Evolutionary conservation across 306 rosid genomes (phyloP), one percentile per base, ranked within the genome.

Genomic region (Prunus armeniaca): DNA sequence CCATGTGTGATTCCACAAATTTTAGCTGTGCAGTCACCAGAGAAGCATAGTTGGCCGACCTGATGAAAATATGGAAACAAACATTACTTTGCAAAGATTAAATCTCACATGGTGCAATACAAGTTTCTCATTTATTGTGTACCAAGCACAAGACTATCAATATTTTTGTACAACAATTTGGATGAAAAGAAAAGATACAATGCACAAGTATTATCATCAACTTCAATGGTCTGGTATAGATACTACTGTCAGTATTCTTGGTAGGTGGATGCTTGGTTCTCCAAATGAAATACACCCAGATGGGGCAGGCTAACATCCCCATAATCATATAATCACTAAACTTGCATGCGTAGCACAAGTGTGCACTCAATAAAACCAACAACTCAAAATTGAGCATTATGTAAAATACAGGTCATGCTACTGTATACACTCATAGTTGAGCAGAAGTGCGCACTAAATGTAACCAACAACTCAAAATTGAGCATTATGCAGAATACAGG

Each of bases 41-140:
- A 84, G 99, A 88, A 55, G 97, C 91, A 83, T 95, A 95, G 91
- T 95, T 92, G 65, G 91, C 88, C 17, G 92, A 84, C 87, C 99
- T 95, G 87, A 72, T 51, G 80, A 56, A 78, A 58, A 49, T 71
- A 67, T 18, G 47, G 63, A 50, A 74, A 69, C 46, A 87, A 60
- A 32, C 76, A 79, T 71, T 47, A 62, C 24, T 51, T 65, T 41
- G 68, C 63, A 43, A 76, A 57, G 60, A 71, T 76, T 43, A 47
- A 54, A 52, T 18, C 2, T 55, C 43, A 69, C 45, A 34, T 65
- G 43, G 13, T 63, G 20, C 73, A 55, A 20, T 6, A 79, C 34
- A 63, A 52, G 55, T 78, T 47, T 12, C 72, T 61, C 55, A 19
- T 50, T 71, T 50, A 67, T 17, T 64, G 14, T 38, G 52, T 47